phyloP scores from a whole-genome alignment of 2,329 filamentous ascomycete genomes.

The Cadophora malorum region DNA sequence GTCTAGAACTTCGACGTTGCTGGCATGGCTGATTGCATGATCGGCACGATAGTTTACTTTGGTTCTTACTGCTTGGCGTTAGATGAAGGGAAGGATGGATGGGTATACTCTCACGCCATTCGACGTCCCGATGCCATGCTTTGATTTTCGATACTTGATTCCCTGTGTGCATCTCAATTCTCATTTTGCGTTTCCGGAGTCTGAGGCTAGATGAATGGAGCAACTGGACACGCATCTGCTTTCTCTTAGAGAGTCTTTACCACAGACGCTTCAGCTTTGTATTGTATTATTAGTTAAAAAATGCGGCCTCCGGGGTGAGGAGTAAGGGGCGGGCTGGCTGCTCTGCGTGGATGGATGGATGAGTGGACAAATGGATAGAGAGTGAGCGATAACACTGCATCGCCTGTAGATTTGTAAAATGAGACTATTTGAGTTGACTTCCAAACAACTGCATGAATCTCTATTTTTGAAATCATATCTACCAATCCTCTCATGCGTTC shows the following conservation, averaged over 20 bases:
- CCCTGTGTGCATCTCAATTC: background rate
- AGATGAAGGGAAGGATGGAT: background rate
- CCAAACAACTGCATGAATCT: background rate
- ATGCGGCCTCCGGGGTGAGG: background rate
- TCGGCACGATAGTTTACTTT: background rate
- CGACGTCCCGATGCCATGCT: background rate
- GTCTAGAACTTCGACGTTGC: background rate
- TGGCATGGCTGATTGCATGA: background rate
- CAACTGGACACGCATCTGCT: background rate
- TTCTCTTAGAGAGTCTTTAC: background rate
- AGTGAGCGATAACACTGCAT: constrained; percentile 1
- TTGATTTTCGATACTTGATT: background rate
- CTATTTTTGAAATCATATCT: background rate
- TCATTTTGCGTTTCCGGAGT: background rate
- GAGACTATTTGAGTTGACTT: background rate
- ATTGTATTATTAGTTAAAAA: constrained; percentile 11
- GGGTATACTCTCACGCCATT: background rate
- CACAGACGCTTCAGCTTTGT: background rate
- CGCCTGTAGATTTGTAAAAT: constrained; percentile 13
- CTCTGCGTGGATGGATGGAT: constrained; percentile 1
- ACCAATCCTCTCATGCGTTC: no score
- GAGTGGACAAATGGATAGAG: background rate
- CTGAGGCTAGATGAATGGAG: background rate
- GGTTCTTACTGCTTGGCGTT: background rate
- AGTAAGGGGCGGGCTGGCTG: background rate